A percentile compares a stretch with the other conserved stretches of the same genome.
Conservation (phyloP, 2,329 filamentous ascomycete species). For the Apiospora sp. region DNA sequence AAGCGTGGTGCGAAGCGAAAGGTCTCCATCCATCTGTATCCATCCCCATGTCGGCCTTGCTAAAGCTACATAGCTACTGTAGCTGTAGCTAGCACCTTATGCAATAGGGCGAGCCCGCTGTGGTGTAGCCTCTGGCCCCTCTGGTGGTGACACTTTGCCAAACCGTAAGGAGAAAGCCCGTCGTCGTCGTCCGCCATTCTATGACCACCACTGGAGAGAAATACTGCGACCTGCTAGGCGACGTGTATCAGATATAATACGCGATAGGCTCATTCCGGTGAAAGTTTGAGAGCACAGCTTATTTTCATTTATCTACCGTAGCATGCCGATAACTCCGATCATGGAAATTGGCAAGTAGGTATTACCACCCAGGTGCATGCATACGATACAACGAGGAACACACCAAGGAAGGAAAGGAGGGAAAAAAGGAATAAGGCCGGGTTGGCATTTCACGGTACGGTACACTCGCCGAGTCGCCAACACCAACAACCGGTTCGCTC, state of each 20-base stretch:
- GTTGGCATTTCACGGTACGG: background rate
- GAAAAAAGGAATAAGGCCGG: background rate
- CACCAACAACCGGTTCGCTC: background rate
- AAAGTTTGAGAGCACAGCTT: background rate
- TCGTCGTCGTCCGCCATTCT: background rate
- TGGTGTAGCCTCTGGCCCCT: background rate
- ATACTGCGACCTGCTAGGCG: background rate
- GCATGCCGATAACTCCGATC: conserved; percentile 16
- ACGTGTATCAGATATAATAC: background rate
- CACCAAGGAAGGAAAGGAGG: background rate
- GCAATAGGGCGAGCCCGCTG: background rate
- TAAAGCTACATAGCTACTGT: too few species aligned
- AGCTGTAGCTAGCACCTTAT: background rate
- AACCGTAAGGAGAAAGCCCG: background rate
- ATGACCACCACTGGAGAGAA: background rate
- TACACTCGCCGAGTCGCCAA: background rate
- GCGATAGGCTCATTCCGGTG: background rate
- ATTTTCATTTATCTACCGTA: background rate
- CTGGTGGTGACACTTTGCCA: conserved; percentile 2
- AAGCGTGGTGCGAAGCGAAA: background rate
- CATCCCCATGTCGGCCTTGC: too few species aligned
- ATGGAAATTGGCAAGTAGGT: background rate
- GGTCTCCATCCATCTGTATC: background rate
- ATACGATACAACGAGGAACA: background rate
- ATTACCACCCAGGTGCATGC: background rate